Evolutionary conservation across 768 basidiomycete genomes (phyloP).

Genomic region (Suillus variegatus): DNA sequence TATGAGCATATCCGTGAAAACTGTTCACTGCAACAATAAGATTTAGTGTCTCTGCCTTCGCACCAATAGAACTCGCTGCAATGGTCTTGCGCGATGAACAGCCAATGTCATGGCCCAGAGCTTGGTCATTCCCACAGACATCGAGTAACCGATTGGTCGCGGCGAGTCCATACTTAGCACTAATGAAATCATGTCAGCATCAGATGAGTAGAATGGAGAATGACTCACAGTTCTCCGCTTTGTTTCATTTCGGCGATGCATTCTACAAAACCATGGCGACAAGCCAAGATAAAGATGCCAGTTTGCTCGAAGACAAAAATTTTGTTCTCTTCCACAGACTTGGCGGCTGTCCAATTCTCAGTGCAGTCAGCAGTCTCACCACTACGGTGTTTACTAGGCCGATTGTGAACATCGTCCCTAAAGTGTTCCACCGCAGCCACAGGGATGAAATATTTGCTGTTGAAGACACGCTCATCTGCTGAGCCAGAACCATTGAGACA

Average conservation of each 20-base stretch:
- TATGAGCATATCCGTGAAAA: constrained; percentile 26
- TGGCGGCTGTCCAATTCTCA: neutral
- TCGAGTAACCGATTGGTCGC: constrained; percentile 24
- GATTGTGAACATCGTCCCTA: neutral
- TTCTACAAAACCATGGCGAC: constrained; percentile 31
- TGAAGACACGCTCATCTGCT: neutral
- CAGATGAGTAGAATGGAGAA: neutral
- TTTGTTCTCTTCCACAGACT: neutral
- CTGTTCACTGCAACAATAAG: constrained; percentile 17
- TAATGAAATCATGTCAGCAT: neutral
- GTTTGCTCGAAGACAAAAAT: neutral
- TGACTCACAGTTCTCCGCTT: constrained; percentile 38
- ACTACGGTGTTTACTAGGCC: neutral
- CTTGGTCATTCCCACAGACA: constrained; percentile 13
- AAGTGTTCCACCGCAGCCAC: neutral
- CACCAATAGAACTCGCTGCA: constrained; percentile 15
- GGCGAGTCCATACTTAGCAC: constrained; percentile 9
- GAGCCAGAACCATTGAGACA: neutral
- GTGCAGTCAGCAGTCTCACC: neutral
- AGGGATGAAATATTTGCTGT: neutral
- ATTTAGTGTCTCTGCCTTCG: neutral
- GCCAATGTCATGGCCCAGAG: constrained; percentile 30
- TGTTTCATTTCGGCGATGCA: constrained; percentile 34
- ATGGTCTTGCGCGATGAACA: constrained; percentile 26
- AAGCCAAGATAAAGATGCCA: neutral